These are phyloP conservation scores for Fusarium humuli DNA, from an alignment of 2,329 filamentous ascomycete genomes.

Conservation along the genomic window DNA sequence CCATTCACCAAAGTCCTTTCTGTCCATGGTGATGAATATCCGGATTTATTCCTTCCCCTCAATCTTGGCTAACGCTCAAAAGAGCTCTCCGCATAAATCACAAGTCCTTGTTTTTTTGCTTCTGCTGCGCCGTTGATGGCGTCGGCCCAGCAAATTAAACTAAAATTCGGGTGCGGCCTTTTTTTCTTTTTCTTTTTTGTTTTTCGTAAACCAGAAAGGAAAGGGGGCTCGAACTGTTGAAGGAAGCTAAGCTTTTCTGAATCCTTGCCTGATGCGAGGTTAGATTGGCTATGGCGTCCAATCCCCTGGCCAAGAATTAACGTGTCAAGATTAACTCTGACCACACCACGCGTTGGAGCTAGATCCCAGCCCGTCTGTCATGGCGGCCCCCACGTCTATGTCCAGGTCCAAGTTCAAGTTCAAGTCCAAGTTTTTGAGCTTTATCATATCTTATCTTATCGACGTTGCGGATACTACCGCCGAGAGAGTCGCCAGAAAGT, in stretches of 20 bases:
- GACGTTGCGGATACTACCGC: not conserved
- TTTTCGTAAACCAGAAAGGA: not conserved
- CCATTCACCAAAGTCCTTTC: constrained; percentile 3
- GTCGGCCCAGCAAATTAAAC: constrained; percentile 5
- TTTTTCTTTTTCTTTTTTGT: not conserved
- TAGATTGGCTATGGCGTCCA: constrained; percentile 3
- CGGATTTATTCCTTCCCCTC: not conserved
- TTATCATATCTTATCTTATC: constrained; percentile 1
- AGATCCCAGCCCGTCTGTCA: constrained; percentile 4
- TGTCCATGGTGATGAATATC: not conserved
- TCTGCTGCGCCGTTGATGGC: constrained; percentile 3
- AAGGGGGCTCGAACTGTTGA: not conserved
- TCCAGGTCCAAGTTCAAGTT: not conserved
- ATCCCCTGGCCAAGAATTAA: constrained; percentile 13
- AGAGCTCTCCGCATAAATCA: constrained; percentile 2
- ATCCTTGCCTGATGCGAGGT: constrained; percentile 9
- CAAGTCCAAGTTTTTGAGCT: constrained; percentile 1
- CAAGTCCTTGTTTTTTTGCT: not conserved
- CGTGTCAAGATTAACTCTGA: constrained; percentile 28
- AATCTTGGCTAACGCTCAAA: not conserved
- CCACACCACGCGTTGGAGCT: not conserved
- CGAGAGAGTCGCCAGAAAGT: not conserved
- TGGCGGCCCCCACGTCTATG: constrained; percentile 15
- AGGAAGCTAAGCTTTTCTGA: constrained; percentile 23
- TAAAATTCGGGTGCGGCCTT: not conserved